These are phyloP conservation scores for Austroboletus niveus DNA, from an alignment of 1,284 basidiomycete species.

Conservation along the genomic window DNA sequence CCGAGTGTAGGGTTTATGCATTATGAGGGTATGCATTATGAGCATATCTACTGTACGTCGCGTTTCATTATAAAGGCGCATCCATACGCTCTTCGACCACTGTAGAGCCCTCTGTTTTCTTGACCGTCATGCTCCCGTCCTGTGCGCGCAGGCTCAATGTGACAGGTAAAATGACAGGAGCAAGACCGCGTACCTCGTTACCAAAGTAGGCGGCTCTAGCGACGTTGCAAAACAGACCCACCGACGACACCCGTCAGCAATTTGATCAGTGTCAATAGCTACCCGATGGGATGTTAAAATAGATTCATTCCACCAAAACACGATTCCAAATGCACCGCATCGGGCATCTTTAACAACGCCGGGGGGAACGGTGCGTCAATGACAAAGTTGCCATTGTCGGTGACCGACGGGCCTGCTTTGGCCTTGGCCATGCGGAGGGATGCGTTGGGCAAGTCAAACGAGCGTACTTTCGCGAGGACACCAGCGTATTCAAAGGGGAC, in stretches of 20 bases:
- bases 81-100: conserved; percentile 23
- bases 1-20: too few species aligned
- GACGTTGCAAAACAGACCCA: conserved; percentile 92
- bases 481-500: conserved; percentile 94
- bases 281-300: not conserved
- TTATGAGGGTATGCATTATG: too few species aligned
- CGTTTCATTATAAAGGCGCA: not conserved
- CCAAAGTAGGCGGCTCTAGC: conserved; percentile 97
- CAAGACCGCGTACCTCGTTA: conserved; percentile 61
- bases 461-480: conserved; percentile 70
- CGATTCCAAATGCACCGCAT: conserved; percentile 46
- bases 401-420: conserved; percentile 92
- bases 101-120: conserved; percentile 8
- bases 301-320: too few species aligned
- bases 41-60: too few species aligned
- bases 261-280: conserved; percentile 65
- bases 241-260: conserved; percentile 96
- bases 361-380: conserved; percentile 87
- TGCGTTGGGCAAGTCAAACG: conserved; percentile 42
- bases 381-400: conserved; percentile 95
- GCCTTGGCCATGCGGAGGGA: conserved; percentile 79
- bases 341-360: conserved; percentile 69
- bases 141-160: not conserved
- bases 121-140: conserved; percentile 34
- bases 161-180: not conserved